phyloP scores from a whole-genome alignment of 2,329 filamentous ascomycete genomes.

The Coleophoma crateriformis region DNA sequence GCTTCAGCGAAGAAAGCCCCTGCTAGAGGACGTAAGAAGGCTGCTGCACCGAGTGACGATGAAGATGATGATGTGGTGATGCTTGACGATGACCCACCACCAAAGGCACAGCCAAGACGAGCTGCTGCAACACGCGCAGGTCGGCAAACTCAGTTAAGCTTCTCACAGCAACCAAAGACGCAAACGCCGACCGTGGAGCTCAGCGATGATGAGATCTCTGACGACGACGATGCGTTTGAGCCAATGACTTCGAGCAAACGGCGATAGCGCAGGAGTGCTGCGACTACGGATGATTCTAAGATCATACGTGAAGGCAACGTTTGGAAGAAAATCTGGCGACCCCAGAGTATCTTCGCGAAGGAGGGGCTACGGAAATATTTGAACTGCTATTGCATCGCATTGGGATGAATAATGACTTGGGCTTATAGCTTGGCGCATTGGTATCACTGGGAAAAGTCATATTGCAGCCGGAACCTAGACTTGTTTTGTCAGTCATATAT shows the following conservation, averaged over 20 bases:
- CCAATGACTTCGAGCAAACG: constrained; percentile 9
- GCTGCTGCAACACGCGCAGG: constrained; percentile 13
- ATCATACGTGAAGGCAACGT: too few species aligned
- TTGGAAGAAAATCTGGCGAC: too few species aligned
- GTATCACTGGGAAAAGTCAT: too few species aligned
- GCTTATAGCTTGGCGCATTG: too few species aligned
- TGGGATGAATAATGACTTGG: too few species aligned
- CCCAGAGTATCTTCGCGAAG: too few species aligned
- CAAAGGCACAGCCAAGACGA: constrained; percentile 28
- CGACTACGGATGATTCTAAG: neutral
- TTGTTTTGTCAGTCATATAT: too few species aligned
- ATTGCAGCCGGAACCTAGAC: too few species aligned
- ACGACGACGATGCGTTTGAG: constrained; percentile 55
- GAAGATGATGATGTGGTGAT: constrained; percentile 47
- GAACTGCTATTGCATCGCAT: too few species aligned
- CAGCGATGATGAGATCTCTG: constrained; percentile 61
- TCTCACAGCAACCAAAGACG: constrained; percentile 37
- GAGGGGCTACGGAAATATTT: too few species aligned
- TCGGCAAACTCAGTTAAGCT: constrained; percentile 44
- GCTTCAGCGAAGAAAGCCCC: constrained; percentile 30
- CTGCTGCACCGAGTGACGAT: constrained; percentile 33
- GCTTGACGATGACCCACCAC: constrained; percentile 38
- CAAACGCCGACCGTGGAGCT: constrained; percentile 41
- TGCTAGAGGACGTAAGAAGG: constrained; percentile 15
- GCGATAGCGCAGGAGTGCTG: neutral